These are phyloP conservation scores for Xylaria palmicola DNA, from an alignment of 495 filamentous ascomycete species.

Conservation along the genomic window DNA sequence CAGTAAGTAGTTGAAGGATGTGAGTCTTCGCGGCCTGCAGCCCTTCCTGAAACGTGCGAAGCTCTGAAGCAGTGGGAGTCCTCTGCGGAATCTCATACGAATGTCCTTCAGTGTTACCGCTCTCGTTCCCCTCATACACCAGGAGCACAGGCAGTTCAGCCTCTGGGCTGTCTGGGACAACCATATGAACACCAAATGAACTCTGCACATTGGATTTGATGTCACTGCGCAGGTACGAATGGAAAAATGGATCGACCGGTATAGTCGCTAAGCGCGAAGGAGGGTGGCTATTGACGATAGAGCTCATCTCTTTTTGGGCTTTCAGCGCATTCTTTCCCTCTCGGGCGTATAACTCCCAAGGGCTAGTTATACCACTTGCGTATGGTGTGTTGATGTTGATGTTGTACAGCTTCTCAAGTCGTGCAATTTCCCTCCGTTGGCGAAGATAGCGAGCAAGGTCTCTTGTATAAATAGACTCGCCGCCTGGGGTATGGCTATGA, in stretches of 20 bases:
- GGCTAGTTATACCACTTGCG: slow-evolving; percentile 56
- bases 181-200: slow-evolving; percentile 75
- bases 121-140: slow-evolving; percentile 73
- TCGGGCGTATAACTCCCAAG: slow-evolving; percentile 82
- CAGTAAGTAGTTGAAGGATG: slow-evolving; percentile 66
- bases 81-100: slow-evolving; percentile 65
- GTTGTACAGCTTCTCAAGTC: slow-evolving; percentile 72
- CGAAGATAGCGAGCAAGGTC: slow-evolving; percentile 81
- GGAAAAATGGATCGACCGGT: slow-evolving; percentile 81
- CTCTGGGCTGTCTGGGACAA: slow-evolving; percentile 65
- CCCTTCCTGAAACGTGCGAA: slow-evolving; percentile 63
- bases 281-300: slow-evolving; percentile 74
- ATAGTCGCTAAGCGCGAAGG: slow-evolving; percentile 70
- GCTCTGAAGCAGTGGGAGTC: slow-evolving; percentile 57
- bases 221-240: slow-evolving; percentile 68
- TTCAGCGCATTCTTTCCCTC: slow-evolving; percentile 80
- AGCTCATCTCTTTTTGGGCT: slow-evolving; percentile 77
- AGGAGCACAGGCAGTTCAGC: slow-evolving; percentile 65
- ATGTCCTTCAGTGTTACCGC: slow-evolving; percentile 48
- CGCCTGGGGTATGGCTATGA: slow-evolving; percentile 68
- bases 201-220: slow-evolving; percentile 61
- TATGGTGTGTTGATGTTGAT: slow-evolving; percentile 78
- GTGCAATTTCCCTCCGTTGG: slow-evolving; percentile 70
- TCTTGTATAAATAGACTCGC: slow-evolving; percentile 72
- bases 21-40: slow-evolving; percentile 71